Evolutionary conservation across 768 basidiomycete species (phyloP).

Genomic region (Pleurotus tuoliensis): DNA sequence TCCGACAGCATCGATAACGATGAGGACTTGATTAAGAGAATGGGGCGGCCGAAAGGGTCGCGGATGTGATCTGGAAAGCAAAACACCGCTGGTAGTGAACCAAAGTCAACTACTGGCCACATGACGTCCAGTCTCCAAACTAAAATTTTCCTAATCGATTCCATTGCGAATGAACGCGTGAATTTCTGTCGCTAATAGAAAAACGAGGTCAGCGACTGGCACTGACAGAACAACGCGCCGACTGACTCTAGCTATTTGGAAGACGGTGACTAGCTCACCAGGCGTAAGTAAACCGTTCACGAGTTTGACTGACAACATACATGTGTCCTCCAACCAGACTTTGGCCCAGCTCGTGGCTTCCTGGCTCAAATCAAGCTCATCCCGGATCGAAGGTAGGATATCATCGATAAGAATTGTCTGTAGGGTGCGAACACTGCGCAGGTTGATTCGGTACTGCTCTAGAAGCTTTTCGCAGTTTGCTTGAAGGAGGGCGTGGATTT

Average conservation of each 20-base stretch:
- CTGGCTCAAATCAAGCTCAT: slow-evolving; percentile 51
- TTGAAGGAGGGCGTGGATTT: slow-evolving; percentile 37
- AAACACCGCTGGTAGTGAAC: slow-evolving; percentile 34
- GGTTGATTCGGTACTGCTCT: slow-evolving; percentile 46
- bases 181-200: slow-evolving; percentile 60
- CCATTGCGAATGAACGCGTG: slow-evolving; percentile 55
- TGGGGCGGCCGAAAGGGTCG: slow-evolving; percentile 65
- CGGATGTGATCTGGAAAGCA: slow-evolving; percentile 50
- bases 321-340: slow-evolving; percentile 63
- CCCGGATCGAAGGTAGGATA: slow-evolving; percentile 54
- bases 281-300: no score
- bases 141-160: slow-evolving; percentile 51
- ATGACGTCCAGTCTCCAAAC: slow-evolving; percentile 53
- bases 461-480: slow-evolving; percentile 45
- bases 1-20: slow-evolving; percentile 29
- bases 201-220: slow-evolving; percentile 8
- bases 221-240: slow-evolving; percentile 10
- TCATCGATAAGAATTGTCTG: slow-evolving; percentile 51
- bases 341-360: slow-evolving; percentile 46
- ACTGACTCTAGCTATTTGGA: slow-evolving; percentile 61
- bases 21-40: slow-evolving; percentile 50
- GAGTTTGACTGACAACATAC: slow-evolving; percentile 35
- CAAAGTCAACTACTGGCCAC: slow-evolving; percentile 28
- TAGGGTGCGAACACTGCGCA: slow-evolving; percentile 40
- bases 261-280: slow-evolving; percentile 41